Evolutionary conservation across 441 rosid species (phyloP).

Genomic region (Erodium moschatum): DNA sequence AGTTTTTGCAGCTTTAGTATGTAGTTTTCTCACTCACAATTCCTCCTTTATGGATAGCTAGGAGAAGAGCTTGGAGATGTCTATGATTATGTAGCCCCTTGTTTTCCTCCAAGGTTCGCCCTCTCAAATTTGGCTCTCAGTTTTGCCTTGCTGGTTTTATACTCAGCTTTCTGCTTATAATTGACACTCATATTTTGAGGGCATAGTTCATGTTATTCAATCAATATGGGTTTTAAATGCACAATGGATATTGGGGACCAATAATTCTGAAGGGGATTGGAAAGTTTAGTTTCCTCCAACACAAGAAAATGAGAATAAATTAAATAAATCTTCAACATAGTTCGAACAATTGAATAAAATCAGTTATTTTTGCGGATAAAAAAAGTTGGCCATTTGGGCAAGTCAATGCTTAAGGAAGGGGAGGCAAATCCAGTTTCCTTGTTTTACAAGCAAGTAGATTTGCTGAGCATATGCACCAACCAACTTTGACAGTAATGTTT

Average conservation of each 20-base stretch:
- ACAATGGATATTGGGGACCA: neutral
- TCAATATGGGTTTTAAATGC: neutral
- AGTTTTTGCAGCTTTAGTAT: slow-evolving; percentile 9
- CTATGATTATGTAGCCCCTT: slow-evolving; percentile 95
- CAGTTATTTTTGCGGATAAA: no score
- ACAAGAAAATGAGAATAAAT: neutral
- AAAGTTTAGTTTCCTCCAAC: neutral
- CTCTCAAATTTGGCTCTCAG: slow-evolving; percentile 13
- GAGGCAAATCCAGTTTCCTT: neutral
- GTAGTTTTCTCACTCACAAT: slow-evolving; percentile 17
- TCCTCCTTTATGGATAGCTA: slow-evolving; percentile 38
- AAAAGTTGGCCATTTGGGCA: neutral
- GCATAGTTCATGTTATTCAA: neutral
- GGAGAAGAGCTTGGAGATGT: slow-evolving; percentile 99
- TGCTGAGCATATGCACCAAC: neutral
- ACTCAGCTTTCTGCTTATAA: neutral
- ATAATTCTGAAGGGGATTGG: neutral
- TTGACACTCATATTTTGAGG: neutral
- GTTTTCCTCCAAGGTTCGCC: slow-evolving; percentile 96
- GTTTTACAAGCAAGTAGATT: neutral
- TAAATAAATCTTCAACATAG: neutral
- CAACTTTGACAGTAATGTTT: neutral
- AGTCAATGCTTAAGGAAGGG: neutral
- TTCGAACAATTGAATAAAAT: neutral
- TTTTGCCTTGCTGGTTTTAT: slow-evolving; percentile 15